Conservation (phyloP, 1,139 yeast genomes). For the Lodderomyces oxycetoniae region DNA sequence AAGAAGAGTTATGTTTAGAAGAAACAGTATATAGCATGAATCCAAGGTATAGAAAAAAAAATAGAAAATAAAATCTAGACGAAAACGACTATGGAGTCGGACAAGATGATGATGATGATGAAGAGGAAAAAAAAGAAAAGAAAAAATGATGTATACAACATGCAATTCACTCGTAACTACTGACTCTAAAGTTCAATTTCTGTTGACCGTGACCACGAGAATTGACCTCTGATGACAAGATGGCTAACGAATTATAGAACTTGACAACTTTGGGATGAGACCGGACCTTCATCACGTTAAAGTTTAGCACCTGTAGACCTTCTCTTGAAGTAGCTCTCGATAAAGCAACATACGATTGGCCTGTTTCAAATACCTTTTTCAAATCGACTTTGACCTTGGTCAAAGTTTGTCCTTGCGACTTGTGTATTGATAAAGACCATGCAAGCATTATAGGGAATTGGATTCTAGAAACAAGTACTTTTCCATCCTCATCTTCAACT, state of each 20-base stretch:
- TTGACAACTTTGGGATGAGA: constrained; percentile 60
- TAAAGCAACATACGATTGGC: constrained; percentile 93
- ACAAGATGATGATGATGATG: not conserved
- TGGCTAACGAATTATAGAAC: constrained; percentile 45
- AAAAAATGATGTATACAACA: not conserved
- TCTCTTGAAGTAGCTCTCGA: constrained; percentile 78
- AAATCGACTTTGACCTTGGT: constrained; percentile 80
- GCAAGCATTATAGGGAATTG: constrained; percentile 87
- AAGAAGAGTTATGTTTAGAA: constrained; percentile 37
- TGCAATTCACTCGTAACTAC: not conserved
- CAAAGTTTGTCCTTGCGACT: constrained; percentile 93
- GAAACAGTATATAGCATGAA: constrained; percentile 54
- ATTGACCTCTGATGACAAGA: not conserved
- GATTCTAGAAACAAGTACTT: constrained; percentile 26
- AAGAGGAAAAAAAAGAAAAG: not conserved
- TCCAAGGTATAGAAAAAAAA: not conserved
- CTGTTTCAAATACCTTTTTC: constrained; percentile 74
- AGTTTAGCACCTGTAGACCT: constrained; percentile 75
- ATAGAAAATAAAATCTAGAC: not conserved
- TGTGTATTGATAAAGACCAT: constrained; percentile 94
- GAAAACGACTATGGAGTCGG: not conserved
- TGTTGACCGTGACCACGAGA: constrained; percentile 12
- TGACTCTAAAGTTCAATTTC: constrained; percentile 6
- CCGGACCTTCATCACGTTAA: constrained; percentile 50
- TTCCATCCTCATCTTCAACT: constrained; percentile 35